A percentile compares a stretch with the other conserved stretches of the same genome.
These are phyloP conservation scores for Oenanthe sinensis DNA, from an alignment of 129 eudicot species.

Conservation along the genomic window DNA sequence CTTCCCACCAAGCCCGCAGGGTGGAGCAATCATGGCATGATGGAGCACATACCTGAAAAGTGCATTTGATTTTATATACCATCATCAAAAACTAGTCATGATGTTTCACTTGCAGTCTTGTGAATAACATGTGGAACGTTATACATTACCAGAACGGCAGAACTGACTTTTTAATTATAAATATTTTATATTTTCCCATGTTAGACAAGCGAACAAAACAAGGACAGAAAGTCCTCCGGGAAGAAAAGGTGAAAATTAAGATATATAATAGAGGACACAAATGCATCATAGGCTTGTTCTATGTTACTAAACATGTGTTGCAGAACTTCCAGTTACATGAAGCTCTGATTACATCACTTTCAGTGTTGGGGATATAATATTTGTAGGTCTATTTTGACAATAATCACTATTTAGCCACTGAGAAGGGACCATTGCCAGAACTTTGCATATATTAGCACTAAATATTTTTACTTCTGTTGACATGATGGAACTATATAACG, in stretches of 20 bases:
- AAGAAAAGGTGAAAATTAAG: neutral
- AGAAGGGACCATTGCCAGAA: neutral
- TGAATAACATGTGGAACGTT: neutral
- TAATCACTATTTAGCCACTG: neutral
- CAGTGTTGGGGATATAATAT: neutral
- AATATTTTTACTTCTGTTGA: neutral
- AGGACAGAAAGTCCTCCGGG: neutral
- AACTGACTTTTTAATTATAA: neutral
- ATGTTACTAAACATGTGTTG: neutral
- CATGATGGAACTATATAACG: neutral
- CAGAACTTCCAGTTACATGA: neutral
- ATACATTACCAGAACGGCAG: neutral
- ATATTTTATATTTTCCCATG: neutral
- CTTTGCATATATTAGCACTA: too few species aligned
- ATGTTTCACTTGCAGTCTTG: neutral
- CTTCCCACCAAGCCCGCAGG: constrained; percentile 99
- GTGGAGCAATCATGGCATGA: constrained; percentile 98
- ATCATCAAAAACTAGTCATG: neutral
- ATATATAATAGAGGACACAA: neutral
- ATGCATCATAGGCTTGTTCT: neutral
- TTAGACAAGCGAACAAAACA: neutral
- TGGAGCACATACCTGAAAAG: constrained; percentile 85
- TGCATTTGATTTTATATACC: neutral
- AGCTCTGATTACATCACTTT: neutral
- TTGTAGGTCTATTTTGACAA: neutral